phyloP scores from a whole-genome alignment of 2,329 filamentous ascomycete species.

The Exophiala phaeomuriformis region DNA sequence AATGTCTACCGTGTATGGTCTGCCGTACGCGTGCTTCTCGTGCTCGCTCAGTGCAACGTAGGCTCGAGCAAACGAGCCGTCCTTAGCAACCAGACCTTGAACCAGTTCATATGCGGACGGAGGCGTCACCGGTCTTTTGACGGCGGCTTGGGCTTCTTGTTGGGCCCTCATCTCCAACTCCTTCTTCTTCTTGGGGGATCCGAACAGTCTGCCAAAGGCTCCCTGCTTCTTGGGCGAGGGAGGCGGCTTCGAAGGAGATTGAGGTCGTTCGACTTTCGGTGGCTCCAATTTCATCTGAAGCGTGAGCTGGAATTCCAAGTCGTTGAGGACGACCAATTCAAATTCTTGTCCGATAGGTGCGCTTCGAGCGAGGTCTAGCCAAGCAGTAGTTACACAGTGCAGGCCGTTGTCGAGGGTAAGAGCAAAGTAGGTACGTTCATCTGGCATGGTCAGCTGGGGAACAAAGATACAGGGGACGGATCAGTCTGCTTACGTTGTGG shows the following conservation, averaged over 20 bases:
- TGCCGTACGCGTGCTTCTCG: conserved; percentile 78
- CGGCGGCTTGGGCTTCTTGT: conserved; percentile 67
- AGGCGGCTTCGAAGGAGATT: conserved; percentile 33
- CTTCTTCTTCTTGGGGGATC: conserved; percentile 93
- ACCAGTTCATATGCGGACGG: conserved; percentile 36
- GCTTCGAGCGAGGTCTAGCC: conserved; percentile 83
- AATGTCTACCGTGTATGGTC: conserved; percentile 79
- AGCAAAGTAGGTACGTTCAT: conserved; percentile 88
- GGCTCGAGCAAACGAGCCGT: conserved; percentile 88
- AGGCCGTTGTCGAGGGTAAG: conserved; percentile 96
- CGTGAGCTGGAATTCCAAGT: conserved; percentile 97
- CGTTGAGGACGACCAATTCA: conserved; percentile 91
- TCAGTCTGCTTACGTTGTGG: conserved; percentile 65
- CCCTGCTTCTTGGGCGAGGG: conserved; percentile 67
- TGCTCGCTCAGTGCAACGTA: conserved; percentile 94
- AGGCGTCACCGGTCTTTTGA: conserved; percentile 29
- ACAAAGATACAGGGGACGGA: neutral
- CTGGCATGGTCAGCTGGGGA: conserved; percentile 43
- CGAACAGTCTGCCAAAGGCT: conserved; percentile 84
- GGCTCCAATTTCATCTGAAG: conserved; percentile 91
- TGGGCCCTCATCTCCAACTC: conserved; percentile 79
- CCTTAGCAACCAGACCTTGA: conserved; percentile 67
- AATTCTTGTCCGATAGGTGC: conserved; percentile 97
- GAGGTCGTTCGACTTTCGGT: conserved; percentile 51
- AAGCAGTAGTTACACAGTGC: conserved; percentile 93